phyloP scores from a whole-genome alignment of 148 eudicot genomes.

The Tetragonia tetragonoides region DNA sequence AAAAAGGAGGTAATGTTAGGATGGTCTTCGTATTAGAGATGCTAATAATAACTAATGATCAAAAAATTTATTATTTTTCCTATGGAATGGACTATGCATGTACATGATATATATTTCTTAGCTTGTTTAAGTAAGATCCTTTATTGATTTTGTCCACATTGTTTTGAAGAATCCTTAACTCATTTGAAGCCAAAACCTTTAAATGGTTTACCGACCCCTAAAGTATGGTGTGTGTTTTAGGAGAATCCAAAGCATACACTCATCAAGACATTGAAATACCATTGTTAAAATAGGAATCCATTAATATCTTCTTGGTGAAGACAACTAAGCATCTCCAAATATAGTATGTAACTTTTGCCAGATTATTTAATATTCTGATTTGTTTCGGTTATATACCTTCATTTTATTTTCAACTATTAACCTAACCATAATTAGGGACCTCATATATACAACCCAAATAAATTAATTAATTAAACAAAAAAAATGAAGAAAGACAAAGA shows the following conservation, averaged over 20 bases:
- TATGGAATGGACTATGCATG: neutral
- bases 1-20: too few relatives aligned
- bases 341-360: neutral
- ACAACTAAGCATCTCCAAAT: constrained; percentile 13
- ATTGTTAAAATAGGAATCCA: constrained; percentile 11
- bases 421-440: too few relatives aligned
- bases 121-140: neutral
- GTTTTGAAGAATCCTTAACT: constrained; percentile 3
- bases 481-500: too few relatives aligned
- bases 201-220: neutral
- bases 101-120: neutral
- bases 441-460: too few relatives aligned
- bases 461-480: too few relatives aligned
- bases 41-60: too few relatives aligned
- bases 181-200: constrained; percentile 4
- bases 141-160: constrained; percentile 11
- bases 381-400: too few relatives aligned
- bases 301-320: constrained; percentile 3
- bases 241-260: constrained; percentile 17
- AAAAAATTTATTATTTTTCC: too few relatives aligned
- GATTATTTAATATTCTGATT: neutral
- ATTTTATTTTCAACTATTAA: too few relatives aligned
- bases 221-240: constrained; percentile 7
- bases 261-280: neutral
- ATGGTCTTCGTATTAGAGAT: too few relatives aligned